Percentiles rank a stretch among this genome's conserved stretches.
phyloP scores from a whole-genome alignment of 257 asterid species.

The Rubia yunnanensis region DNA sequence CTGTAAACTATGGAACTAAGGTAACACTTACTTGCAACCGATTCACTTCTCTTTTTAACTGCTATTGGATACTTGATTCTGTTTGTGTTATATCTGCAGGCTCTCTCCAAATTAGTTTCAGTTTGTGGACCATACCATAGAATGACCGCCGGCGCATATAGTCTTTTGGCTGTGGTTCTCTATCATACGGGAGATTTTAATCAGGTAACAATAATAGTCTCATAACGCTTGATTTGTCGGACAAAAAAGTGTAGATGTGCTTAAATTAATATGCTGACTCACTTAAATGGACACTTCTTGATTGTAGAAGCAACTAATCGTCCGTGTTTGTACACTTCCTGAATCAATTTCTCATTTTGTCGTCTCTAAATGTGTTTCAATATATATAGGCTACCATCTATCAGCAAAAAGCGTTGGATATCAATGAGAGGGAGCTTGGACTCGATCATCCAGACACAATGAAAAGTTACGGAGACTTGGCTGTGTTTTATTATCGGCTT shows the following conservation, averaged over 20 bases:
- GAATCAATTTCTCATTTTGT: not conserved
- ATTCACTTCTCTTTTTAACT: not conserved
- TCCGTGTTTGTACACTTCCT: not conserved
- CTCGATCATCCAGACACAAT: constrained; percentile 99
- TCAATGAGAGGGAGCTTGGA: constrained; percentile 97
- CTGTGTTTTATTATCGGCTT: constrained; percentile 96
- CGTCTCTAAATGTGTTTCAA: constrained; percentile 3
- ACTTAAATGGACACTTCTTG: not conserved
- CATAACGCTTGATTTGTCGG: not conserved
- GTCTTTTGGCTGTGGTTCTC: constrained; percentile 97
- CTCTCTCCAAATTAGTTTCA: constrained; percentile 87
- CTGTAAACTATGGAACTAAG: constrained; percentile 88
- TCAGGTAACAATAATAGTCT: constrained; percentile 45
- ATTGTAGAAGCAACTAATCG: not conserved
- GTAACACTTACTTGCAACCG: constrained; percentile 23
- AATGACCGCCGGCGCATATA: constrained; percentile 91
- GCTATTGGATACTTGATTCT: constrained; percentile 10
- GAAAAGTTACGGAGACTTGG: constrained; percentile 99
- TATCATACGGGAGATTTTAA: constrained; percentile 98
- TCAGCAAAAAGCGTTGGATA: constrained; percentile 96
- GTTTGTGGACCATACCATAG: constrained; percentile 99
- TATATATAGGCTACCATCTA: constrained; percentile 77
- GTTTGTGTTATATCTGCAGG: constrained; percentile 39
- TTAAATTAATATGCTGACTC: not conserved
- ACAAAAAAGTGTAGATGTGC: not conserved